Conservation (phyloP, 2,329 filamentous ascomycete genomes). For the Anisogramma anomala region DNA sequence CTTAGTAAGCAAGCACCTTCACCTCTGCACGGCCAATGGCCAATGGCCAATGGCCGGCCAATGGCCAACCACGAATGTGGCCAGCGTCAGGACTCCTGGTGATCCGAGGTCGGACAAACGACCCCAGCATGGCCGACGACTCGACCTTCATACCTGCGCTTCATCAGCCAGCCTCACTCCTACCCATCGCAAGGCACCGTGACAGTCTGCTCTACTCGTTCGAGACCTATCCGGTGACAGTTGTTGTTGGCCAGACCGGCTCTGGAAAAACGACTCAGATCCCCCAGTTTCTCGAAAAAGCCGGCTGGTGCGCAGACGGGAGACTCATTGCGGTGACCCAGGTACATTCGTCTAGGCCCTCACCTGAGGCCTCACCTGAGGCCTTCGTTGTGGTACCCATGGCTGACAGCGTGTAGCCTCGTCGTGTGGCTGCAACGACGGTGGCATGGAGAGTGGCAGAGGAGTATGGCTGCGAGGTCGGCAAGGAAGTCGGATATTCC, state of each 20-base stretch:
- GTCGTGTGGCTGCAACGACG: conserved; percentile 81
- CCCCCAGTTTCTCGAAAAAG: conserved; percentile 77
- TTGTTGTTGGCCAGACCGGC: conserved; percentile 87
- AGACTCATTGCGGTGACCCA: conserved; percentile 84
- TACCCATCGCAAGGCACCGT: conserved; percentile 78
- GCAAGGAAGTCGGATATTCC: conserved; percentile 86
- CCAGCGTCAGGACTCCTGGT: too few relatives aligned
- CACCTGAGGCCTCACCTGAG: too few relatives aligned
- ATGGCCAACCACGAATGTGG: too few relatives aligned
- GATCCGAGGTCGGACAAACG: background rate
- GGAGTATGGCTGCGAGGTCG: conserved; percentile 74
- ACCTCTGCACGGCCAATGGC: too few relatives aligned
- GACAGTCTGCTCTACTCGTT: conserved; percentile 73
- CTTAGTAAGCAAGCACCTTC: too few relatives aligned
- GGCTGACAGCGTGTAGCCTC: conserved; percentile 45
- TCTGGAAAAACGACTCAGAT: conserved; percentile 95
- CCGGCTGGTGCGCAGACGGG: conserved; percentile 77
- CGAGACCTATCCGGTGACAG: conserved; percentile 72
- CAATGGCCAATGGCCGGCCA: too few relatives aligned
- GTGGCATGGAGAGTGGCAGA: conserved; percentile 82
- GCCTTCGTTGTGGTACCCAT: too few relatives aligned
- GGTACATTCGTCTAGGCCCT: conserved; percentile 40
- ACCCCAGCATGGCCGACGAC: conserved; percentile 38
- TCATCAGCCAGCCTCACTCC: conserved; percentile 70
- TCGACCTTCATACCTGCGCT: conserved; percentile 64